Conservation (phyloP, 257 asterid genomes). For the Nicotiana noctiflora region DNA sequence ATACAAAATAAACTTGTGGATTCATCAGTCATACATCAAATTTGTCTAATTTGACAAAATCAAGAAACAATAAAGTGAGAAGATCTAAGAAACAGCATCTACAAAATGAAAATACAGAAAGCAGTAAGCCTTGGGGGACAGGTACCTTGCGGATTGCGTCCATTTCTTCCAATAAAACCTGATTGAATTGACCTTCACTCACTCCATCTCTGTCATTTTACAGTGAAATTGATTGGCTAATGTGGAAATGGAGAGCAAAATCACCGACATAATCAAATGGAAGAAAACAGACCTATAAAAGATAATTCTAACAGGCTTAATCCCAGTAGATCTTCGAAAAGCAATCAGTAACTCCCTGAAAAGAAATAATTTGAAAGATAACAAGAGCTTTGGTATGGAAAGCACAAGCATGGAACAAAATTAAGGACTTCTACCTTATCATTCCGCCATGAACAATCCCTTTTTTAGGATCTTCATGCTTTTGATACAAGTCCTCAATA, state of each 20-base stretch:
- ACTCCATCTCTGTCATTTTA: constrained; percentile 71
- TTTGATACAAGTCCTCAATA: constrained; percentile 48
- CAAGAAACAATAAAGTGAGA: background rate
- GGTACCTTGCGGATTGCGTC: constrained; percentile 62
- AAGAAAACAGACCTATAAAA: constrained; percentile 49
- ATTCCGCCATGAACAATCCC: constrained; percentile 53
- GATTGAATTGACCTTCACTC: constrained; percentile 77
- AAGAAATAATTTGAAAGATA: background rate
- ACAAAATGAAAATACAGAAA: background rate
- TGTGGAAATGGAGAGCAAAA: background rate
- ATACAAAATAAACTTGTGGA: background rate
- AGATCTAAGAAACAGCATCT: background rate
- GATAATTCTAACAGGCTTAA: constrained; percentile 57
- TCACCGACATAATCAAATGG: background rate
- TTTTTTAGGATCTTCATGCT: constrained; percentile 22
- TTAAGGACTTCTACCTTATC: constrained; percentile 39
- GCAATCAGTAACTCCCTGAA: constrained; percentile 57
- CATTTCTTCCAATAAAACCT: constrained; percentile 60
- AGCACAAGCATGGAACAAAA: background rate
- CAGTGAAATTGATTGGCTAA: background rate
- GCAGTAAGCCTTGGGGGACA: background rate
- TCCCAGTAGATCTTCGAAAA: constrained; percentile 24
- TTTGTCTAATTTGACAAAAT: background rate
- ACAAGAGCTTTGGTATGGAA: background rate
- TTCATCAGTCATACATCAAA: background rate